Conservation (phyloP, 148 eudicot species). For the Agrostemma githago region DNA sequence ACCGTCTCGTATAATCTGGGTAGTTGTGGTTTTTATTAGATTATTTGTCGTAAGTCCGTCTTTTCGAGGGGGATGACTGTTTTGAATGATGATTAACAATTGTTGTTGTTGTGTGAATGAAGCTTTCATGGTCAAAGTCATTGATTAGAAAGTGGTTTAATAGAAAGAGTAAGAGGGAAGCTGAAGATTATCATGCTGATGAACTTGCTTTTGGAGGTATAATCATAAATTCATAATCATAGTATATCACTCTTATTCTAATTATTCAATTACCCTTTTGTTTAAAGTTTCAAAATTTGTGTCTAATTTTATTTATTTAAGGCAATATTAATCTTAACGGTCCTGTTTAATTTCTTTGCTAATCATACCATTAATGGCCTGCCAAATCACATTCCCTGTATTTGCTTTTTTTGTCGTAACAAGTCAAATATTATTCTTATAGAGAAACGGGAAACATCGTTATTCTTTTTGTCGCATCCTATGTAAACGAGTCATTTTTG, state of each 20-base stretch:
- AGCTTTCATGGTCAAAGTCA: constrained; percentile 90
- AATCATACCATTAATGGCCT: constrained; percentile 4
- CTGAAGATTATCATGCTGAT: constrained; percentile 51
- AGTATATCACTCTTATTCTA: neutral
- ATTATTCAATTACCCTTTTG: neutral
- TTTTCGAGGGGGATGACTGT: neutral
- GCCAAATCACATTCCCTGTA: constrained; percentile 2
- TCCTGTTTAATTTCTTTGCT: neutral
- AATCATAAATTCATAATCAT: neutral
- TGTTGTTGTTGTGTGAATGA: constrained; percentile 20
- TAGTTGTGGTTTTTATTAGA: too few relatives aligned
- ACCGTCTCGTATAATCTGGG: too few relatives aligned
- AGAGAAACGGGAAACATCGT: too few relatives aligned
- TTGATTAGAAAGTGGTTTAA: constrained; percentile 87
- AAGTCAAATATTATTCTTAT: too few relatives aligned
- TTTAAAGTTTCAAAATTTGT: neutral
- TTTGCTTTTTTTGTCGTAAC: constrained; percentile 4
- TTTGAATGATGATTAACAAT: constrained; percentile 1
- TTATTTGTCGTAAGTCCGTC: neutral
- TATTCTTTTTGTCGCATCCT: too few relatives aligned
- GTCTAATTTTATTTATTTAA: neutral
- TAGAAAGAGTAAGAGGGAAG: constrained; percentile 66
- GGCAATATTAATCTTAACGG: neutral
- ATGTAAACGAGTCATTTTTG: too few relatives aligned
- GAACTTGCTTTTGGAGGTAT: constrained; percentile 76